Conservation (phyloP, 1,284 basidiomycete genomes). For the Pascua guehoae region DNA sequence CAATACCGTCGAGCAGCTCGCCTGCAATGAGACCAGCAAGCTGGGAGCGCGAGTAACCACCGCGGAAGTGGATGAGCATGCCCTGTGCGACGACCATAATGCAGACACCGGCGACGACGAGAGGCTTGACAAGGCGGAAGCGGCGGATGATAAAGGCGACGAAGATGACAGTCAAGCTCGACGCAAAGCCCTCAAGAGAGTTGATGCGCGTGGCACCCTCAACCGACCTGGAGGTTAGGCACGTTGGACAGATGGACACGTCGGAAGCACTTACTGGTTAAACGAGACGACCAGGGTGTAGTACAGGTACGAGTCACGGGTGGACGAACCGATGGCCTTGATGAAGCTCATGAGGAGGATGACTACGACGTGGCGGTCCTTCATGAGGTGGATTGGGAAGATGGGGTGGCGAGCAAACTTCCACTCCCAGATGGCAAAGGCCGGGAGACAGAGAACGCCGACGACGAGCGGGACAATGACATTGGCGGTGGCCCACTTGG, state of each 20-base stretch:
- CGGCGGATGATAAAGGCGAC: slow-evolving; percentile 45
- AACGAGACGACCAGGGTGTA: slow-evolving; percentile 48
- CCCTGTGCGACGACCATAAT: slow-evolving; percentile 44
- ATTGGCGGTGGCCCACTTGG: slow-evolving; percentile 57
- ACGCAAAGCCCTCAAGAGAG: slow-evolving; percentile 48
- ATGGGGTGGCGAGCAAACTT: slow-evolving; percentile 54
- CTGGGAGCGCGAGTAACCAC: slow-evolving; percentile 29
- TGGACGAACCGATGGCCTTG: slow-evolving; percentile 40
- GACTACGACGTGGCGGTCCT: slow-evolving; percentile 48
- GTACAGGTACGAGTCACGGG: slow-evolving; percentile 47
- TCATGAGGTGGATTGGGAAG: slow-evolving; percentile 60
- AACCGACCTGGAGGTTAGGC: slow-evolving; percentile 25
- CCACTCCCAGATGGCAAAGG: slow-evolving; percentile 71
- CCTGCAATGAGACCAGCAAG: slow-evolving; percentile 45
- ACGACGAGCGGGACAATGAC: slow-evolving; percentile 61
- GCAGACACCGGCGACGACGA: slow-evolving; percentile 41
- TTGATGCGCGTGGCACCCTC: slow-evolving; percentile 47
- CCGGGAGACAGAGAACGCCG: slow-evolving; percentile 54
- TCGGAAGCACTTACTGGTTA: slow-evolving; percentile 29
- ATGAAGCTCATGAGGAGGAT: slow-evolving; percentile 33
- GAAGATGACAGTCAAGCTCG: slow-evolving; percentile 41
- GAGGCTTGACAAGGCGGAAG: slow-evolving; percentile 47
- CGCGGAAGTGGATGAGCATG: slow-evolving; percentile 49
- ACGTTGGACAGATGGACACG: not conserved
- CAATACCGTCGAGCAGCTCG: slow-evolving; percentile 50